Base-by-base conservation (phyloP, 768 basidiomycete species). In the Hericium alpestre region DNA sequence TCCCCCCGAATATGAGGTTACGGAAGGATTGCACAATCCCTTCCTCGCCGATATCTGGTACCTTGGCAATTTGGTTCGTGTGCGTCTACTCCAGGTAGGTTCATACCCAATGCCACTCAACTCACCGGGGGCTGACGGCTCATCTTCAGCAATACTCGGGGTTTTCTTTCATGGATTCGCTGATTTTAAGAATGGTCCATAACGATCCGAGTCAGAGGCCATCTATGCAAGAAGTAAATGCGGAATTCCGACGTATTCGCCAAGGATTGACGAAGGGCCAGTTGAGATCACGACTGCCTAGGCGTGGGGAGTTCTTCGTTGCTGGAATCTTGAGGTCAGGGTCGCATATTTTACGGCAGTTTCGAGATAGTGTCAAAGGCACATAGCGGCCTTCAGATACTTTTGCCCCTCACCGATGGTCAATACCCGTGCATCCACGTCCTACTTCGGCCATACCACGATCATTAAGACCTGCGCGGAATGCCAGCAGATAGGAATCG, bases 41-140 rank as follows among this genome's bases (percentile, higher is more conserved):
- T 65, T 65, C 49, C 59, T 62, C 11, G 57, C 57, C 22, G 64
- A 65, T 38, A 54, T 65, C 20, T 65, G 63, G 23, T 54, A 52
- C 38, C 15, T 65, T 13, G 64, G 64, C 18, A 65, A 63, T 23
- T n/a, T 60, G 54, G 59, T 65, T 23, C 38, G 57, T 15, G 8
- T 15, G 25, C 13, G 58, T 4, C 57, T 65, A 37, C 32, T 59
- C n/a, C 32, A 60, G 15, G 63, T 64, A 23, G 22, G 32, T 7
- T 4, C 13, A 41, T 15, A 4, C 25, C 15, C 9, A 15, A 15
- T 22, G 22, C 10, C n/a, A 23, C 25, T 25, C 25, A 25, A 2
- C 25, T 25, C 25, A 25, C 25, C 25, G 1, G 25, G 23, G 25
- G 25, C 25, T 25, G 25, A 25, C 3, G 25, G 25, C 3, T 25